Conservation (phyloP, 306 rosid species). For the Prunus dulcis region DNA sequence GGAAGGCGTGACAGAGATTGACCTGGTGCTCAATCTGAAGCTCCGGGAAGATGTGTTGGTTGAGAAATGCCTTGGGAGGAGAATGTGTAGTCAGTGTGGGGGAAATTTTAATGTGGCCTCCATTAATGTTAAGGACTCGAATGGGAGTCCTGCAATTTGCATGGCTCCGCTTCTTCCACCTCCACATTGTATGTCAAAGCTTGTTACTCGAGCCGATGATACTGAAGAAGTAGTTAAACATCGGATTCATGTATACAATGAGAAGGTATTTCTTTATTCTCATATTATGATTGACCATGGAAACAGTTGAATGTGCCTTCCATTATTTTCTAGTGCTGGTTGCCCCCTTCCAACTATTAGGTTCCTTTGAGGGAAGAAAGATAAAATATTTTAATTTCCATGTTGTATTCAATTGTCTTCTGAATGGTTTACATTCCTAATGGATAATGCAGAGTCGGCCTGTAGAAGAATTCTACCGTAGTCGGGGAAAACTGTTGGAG, state of each 20-base stretch:
- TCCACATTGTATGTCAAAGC: constrained; percentile 73
- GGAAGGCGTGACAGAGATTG: constrained; percentile 83
- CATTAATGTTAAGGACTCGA: constrained; percentile 63
- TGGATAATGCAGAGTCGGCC: constrained; percentile 67
- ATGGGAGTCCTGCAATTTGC: constrained; percentile 65
- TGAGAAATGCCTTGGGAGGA: constrained; percentile 92
- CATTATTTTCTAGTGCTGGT: too few relatives aligned
- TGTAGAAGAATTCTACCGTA: constrained; percentile 77
- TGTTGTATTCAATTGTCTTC: constrained; percentile 8
- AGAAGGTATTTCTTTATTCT: constrained; percentile 50
- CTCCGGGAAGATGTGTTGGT: constrained; percentile 83
- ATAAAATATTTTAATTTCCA: neutral
- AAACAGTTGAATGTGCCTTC: neutral
- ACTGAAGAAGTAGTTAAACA: constrained; percentile 71
- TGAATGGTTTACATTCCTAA: constrained; percentile 10
- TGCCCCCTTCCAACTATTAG: too few relatives aligned
- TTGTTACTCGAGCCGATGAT: constrained; percentile 78
- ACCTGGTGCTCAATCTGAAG: constrained; percentile 85
- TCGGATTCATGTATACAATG: constrained; percentile 76
- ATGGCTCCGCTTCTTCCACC: constrained; percentile 99
- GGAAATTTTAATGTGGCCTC: constrained; percentile 81
- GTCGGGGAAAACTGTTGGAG: constrained; percentile 77
- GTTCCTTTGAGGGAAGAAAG: too few relatives aligned
- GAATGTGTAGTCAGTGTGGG: constrained; percentile 82
- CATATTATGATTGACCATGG: neutral